Percentiles rank a stretch among this genome's conserved stretches.
Conservation (phyloP, 2,329 filamentous ascomycete genomes). For the Neofusicoccum umdonicola region DNA sequence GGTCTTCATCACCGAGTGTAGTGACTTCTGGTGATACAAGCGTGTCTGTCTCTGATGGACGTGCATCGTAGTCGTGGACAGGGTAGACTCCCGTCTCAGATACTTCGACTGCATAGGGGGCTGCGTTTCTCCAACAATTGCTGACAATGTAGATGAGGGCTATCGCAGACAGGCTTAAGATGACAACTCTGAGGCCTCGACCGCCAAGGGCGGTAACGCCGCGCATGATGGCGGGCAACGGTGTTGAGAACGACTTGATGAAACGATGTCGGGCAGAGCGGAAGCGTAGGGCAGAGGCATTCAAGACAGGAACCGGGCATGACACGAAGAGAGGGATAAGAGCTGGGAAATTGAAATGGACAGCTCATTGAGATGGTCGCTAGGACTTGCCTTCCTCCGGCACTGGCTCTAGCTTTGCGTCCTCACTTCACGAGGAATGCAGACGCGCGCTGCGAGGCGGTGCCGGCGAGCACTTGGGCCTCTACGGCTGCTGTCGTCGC, state of each 20-base stretch:
- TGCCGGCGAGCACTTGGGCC: neutral
- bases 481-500: neutral
- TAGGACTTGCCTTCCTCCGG: slow-evolving; percentile 2
- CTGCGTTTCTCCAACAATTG: neutral
- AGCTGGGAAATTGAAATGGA: neutral
- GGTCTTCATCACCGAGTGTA: neutral
- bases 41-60: neutral
- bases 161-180: neutral
- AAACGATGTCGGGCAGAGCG: neutral
- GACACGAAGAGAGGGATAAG: slow-evolving; percentile 4
- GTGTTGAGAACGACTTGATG: neutral
- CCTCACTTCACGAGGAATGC: neutral
- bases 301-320: neutral
- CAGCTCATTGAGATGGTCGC: neutral
- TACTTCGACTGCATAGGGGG: neutral
- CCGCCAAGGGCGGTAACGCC: neutral
- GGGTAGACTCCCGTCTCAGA: neutral
- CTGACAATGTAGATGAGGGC: neutral
- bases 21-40: neutral
- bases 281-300: neutral
- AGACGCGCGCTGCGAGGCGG: neutral
- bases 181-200: neutral
- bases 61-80: neutral
- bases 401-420: neutral
- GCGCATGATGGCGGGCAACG: neutral